These are phyloP conservation scores for Alliaria petiolata DNA, from an alignment of 345 rosid genomes.

Conservation along the genomic window DNA sequence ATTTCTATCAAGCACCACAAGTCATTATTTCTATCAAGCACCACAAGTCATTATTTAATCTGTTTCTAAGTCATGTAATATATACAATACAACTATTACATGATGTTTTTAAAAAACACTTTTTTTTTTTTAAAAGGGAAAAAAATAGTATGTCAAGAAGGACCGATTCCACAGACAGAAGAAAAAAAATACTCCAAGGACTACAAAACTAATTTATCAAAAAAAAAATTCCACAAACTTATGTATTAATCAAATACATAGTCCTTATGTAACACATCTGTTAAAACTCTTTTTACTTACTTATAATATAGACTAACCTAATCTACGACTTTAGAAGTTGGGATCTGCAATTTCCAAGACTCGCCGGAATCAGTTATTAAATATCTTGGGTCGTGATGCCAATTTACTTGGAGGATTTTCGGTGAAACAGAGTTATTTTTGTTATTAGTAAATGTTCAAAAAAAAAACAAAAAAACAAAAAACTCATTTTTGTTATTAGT, in stretches of 20 bases:
- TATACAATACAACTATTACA: background rate
- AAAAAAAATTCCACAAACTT: too few relatives aligned
- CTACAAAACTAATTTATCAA: background rate
- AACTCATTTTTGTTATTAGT: too few relatives aligned
- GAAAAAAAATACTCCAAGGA: too few relatives aligned
- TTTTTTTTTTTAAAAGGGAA: too few relatives aligned
- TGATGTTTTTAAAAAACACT: background rate
- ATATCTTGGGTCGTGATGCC: background rate
- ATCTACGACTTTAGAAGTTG: background rate
- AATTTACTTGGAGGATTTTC: background rate
- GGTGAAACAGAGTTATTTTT: background rate
- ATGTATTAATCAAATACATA: too few relatives aligned
- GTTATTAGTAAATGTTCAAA: too few relatives aligned
- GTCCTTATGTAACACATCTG: too few relatives aligned
- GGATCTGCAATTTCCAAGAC: constrained; percentile 1
- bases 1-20: too few relatives aligned
- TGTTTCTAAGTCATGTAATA: background rate
- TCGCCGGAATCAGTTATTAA: background rate
- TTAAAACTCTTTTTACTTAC: background rate
- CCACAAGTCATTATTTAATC: too few relatives aligned
- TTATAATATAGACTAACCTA: background rate
- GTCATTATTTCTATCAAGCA: too few relatives aligned
- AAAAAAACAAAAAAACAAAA: too few relatives aligned
- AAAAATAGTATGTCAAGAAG: background rate
- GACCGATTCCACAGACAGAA: background rate